Base-by-base conservation (phyloP, 140 eudicot species). In the Erigeron philadelphicus region DNA sequence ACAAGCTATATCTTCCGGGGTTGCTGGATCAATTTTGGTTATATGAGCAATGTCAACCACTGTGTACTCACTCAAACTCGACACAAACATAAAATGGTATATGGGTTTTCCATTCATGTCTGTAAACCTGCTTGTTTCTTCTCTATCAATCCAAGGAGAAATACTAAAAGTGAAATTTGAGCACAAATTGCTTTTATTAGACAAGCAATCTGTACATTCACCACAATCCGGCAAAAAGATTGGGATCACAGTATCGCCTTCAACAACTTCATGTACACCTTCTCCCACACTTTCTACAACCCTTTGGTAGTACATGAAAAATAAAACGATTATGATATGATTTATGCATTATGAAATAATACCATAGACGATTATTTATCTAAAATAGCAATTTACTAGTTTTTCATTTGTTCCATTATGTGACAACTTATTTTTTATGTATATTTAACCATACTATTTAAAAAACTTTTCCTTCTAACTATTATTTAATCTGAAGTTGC, bases 231-330 rank as follows among this genome's bases (percentile, higher is more conserved):
- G 70, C 70, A 87, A 46, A 72, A 87, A 87, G 9, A 80, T 57
- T 4, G 97, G 97, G 47, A 87, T 47, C 42, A 87, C 97, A n/a
- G 64, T 67, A 49, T 90, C 97, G 11, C 97, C 93, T 75, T 66
- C 79, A 17, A 56, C 74, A 0, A 87, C 72, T 71, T 81, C 97
- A 19, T 71, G 64, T 18, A 90, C 95, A 11, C 79, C 82, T n/a
- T 90, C 95, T 41, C 95, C 94, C 18, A 87, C 66, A 44, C 97
- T 90, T 81, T 90, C 97, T 11, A 90, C 84, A 52, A 90, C 75
- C 65, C 96, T 84, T 72, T 42, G 45, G 8, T 43, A 53, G 15
- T 50, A 35, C 3, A 31, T 31, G 35, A 11, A 72, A 63, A 62
- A 54, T 42, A 8, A 64, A 8, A 73, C 42, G 25, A 59, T 81